Percentiles rank a stretch among this genome's conserved stretches.
Conservation (phyloP, 1,284 basidiomycete genomes). For the Gomphus sp. region DNA sequence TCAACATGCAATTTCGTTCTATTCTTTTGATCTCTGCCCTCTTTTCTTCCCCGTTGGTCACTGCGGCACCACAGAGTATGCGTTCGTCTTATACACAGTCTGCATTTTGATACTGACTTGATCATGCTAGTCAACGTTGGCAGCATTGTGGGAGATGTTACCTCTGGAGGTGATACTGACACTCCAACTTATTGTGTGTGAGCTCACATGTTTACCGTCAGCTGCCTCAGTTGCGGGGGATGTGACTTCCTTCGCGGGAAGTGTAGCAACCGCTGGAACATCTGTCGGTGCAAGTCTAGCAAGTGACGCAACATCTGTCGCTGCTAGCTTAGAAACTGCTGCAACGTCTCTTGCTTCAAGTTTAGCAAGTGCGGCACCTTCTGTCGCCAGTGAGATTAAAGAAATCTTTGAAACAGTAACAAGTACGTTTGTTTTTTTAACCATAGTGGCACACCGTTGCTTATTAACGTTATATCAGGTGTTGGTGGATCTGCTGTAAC, state of each 20-base stretch:
- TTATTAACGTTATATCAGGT: background rate
- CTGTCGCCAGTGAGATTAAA: background rate
- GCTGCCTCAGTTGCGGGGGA: conserved; percentile 1
- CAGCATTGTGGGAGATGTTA: background rate
- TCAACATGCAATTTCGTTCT: background rate
- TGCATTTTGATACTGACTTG: background rate
- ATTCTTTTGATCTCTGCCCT: background rate
- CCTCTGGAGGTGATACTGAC: background rate
- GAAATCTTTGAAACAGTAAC: background rate
- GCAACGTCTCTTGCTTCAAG: background rate
- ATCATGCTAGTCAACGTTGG: background rate
- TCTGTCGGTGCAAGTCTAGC: background rate
- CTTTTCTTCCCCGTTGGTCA: background rate
- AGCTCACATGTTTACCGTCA: background rate
- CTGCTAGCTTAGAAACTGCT: background rate
- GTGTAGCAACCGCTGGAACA: background rate
- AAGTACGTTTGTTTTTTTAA: background rate
- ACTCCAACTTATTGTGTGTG: background rate
- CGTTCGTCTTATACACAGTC: background rate
- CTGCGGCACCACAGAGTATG: background rate
- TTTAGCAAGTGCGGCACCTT: no score
- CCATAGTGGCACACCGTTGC: no score
- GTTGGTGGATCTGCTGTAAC: background rate
- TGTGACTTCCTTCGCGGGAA: conserved; percentile 3
- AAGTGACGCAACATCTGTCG: background rate